Evolutionary conservation across 2,329 filamentous ascomycete genomes (phyloP), one percentile per base, ranked within the genome.

Genomic region (Leptographium flavum): DNA sequence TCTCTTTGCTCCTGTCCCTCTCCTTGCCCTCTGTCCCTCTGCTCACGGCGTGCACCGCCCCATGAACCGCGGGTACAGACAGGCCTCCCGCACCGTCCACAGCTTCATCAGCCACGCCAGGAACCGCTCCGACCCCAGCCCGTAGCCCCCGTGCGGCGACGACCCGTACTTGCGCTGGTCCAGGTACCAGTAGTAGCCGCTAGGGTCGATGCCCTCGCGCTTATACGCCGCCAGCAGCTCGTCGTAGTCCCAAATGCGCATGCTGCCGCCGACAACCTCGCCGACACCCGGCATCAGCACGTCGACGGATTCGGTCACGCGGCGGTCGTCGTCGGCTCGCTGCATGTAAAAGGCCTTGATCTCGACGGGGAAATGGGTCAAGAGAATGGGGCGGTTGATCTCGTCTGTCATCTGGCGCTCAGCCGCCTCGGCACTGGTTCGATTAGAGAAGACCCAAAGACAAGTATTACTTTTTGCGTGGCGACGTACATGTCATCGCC

Each of bases 321-420:
- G 76, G 27, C 65, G 68, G 59, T 98, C 92, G 27, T 74, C 65
- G 37, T 73, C 70, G 56, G 90, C 92, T 66, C 83, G 88, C 66
- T 88, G 82, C 92, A 98, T 98, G 74, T 98, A 98, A 64, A 98
- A 98, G 1, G 92, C 84, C 73, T 98, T 98, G 73, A 98, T 94
- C 68, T 90, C 87, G 48, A 81, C 81, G 19, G 92, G 92, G 77
- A 98, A 98, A 67, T 96, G 90, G 3, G 90, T 96, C 36, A 55
- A 51, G 30, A 55, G 47, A 63, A 98, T 94, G 50, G 92, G 92
- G 45, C 78, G 71, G 78, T 93, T 92, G 71, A 98, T 94, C 55
- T 82, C 83, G 62, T 98, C 92, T 1, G 90, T 96, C 92, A 98
- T 98, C 60, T 73, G 78, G 56, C 92, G 83, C 74, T 98, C 92